phyloP scores from a whole-genome alignment of 164 flowering plant genomes.

The Pachysandra terminalis region DNA sequence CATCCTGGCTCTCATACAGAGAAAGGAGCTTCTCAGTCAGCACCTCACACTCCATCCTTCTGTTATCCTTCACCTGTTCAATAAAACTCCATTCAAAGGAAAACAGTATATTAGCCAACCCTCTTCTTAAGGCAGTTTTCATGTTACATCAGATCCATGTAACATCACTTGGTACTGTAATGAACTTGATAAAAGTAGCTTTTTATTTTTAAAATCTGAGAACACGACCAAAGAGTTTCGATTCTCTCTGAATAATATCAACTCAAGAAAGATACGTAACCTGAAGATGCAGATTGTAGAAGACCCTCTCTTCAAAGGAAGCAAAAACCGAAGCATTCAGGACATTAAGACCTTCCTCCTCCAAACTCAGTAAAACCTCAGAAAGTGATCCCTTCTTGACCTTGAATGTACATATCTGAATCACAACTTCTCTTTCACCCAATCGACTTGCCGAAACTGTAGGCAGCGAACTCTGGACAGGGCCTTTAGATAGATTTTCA shows the following conservation, averaged over 20 bases:
- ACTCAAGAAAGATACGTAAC: constrained; percentile 12
- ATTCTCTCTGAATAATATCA: neutral
- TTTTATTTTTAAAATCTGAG: no score
- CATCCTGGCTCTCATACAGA: constrained; percentile 13
- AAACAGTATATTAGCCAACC: no score
- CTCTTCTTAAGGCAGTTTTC: neutral
- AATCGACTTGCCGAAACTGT: constrained; percentile 29
- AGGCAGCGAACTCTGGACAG: constrained; percentile 2
- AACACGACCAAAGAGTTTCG: no score
- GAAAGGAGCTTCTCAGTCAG: constrained; percentile 35
- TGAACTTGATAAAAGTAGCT: no score
- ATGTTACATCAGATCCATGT: no score
- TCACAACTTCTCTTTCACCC: constrained; percentile 42
- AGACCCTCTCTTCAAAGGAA: constrained; percentile 35
- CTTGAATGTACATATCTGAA: no score
- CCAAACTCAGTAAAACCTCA: no score
- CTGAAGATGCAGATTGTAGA: constrained; percentile 56
- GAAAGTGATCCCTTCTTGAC: no score
- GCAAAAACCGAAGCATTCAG: constrained; percentile 46
- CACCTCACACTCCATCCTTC: constrained; percentile 28
- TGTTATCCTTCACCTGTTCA: constrained; percentile 25
- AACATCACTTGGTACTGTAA: no score
- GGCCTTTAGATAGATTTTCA: constrained; percentile 3
- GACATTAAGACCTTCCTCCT: constrained; percentile 40
- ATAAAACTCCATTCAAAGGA: neutral